phyloP scores from a whole-genome alignment of 805 yeast genomes.

The Zygosaccharomyces bailii region DNA sequence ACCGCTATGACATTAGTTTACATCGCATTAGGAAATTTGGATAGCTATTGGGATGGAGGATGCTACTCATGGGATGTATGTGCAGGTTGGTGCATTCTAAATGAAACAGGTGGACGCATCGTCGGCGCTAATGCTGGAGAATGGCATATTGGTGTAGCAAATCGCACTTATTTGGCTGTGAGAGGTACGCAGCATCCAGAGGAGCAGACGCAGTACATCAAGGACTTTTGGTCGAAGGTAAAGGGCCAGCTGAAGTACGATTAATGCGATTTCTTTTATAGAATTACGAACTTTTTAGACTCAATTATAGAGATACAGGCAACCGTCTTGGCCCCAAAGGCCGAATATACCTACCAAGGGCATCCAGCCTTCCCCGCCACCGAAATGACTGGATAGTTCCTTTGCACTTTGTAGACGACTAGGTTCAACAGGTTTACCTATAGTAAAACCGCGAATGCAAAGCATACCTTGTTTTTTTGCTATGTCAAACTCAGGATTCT shows the following conservation, averaged over 20 bases:
- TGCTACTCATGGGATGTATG: slow-evolving; percentile 71
- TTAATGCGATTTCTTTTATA: slow-evolving; percentile 10
- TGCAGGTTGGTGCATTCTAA: slow-evolving; percentile 62
- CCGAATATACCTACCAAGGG: slow-evolving; percentile 53
- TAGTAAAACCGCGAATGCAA: slow-evolving; percentile 59
- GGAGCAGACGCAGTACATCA: slow-evolving; percentile 44
- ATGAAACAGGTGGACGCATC: slow-evolving; percentile 57
- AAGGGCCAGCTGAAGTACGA: slow-evolving; percentile 46
- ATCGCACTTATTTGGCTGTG: slow-evolving; percentile 52
- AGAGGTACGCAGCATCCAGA: slow-evolving; percentile 42
- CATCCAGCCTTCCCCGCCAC: slow-evolving; percentile 51
- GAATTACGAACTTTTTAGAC: slow-evolving; percentile 8
- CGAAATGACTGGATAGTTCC: slow-evolving; percentile 31
- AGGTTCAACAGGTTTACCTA: slow-evolving; percentile 49
- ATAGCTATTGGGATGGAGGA: slow-evolving; percentile 68
- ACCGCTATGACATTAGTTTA: slow-evolving; percentile 62
- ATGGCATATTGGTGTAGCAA: slow-evolving; percentile 50
- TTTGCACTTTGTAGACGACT: slow-evolving; percentile 32
- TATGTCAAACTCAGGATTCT: slow-evolving; percentile 32
- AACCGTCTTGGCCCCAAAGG: slow-evolving; percentile 67
- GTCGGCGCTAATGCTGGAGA: slow-evolving; percentile 53
- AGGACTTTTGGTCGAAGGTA: slow-evolving; percentile 51
- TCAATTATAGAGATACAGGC: slow-evolving; percentile 49
- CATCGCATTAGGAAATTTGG: slow-evolving; percentile 57
- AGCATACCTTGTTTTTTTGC: slow-evolving; percentile 48